Evolutionary conservation across 2,329 filamentous ascomycete species (phyloP), one percentile per base, ranked within the genome.

Genomic region (Pleomassaria siparia): DNA sequence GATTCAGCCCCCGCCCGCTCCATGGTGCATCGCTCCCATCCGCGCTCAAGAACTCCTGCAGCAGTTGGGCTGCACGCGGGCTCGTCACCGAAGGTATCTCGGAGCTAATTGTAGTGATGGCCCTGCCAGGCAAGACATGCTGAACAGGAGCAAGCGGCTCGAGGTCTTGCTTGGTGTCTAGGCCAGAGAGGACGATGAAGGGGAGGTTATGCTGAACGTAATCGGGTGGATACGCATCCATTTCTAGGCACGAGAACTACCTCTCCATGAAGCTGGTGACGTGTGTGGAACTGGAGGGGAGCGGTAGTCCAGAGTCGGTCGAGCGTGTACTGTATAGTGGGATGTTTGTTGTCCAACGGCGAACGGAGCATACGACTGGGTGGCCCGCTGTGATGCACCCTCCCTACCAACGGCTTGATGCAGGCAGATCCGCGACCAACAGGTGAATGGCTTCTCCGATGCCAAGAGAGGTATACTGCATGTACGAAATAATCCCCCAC

Each of bases 151-250:
- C 55, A 79, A 76, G 39, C 75, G 69, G 55, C 20, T 63, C 53
- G 33, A 55, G 57, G 47, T 69, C 67, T 20, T 57, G 55, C 15
- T 42, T 48, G 9, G 58, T 56, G 16, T 71, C 73, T 26, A 96
- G 80, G 11, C 92, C 94, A 29, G 90, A 90, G 26, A 95, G 81
- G 39, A 95, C 77, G 51, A 97, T 74, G 47, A 96, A 80, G 28
- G 92, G 92, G 61, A 95, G 80, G 73, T 94, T 95, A 73, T 94
- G 91, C 68, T 86, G 83, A 70, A 95, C 78, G 75, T 91, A 95
- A 71, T 86, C 87, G 49, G 75, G 70, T 45, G 88, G 87, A 73
- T 90, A 92, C 61, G 82, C 88, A 72, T 94, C 87, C 89, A 94
- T 94, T 35, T 51, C 59, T 55, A 53, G 24, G 41, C 26, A 59